Percentiles rank a stretch among this genome's conserved stretches.
Conservation (phyloP, 148 eudicot genomes). For the Nepenthes gracilis region DNA sequence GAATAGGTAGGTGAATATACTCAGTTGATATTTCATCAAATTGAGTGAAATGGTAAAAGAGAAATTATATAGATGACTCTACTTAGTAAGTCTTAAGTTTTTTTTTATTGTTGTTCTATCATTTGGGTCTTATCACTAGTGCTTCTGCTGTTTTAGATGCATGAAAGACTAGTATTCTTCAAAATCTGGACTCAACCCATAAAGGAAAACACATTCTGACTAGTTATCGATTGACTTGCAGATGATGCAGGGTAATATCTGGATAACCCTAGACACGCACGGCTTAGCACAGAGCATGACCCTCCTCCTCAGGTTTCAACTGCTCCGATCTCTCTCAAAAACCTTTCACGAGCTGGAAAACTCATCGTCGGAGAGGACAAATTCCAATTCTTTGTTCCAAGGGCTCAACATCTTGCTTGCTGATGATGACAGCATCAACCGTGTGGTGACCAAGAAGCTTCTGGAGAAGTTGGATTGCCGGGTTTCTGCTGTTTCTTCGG, state of each 20-base stretch:
- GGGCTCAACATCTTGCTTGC: conserved; percentile 47
- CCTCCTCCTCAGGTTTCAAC: conserved; percentile 49
- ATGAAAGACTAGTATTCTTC: too few relatives aligned
- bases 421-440: conserved; percentile 62
- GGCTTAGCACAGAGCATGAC: conserved; percentile 48
- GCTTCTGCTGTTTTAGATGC: too few relatives aligned
- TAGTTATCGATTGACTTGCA: conserved; percentile 5
- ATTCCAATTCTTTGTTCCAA: conserved; percentile 21
- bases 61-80: too few relatives aligned
- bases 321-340: background rate
- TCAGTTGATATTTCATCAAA: too few relatives aligned
- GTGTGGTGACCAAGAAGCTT: conserved; percentile 58
- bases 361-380: background rate
- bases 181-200: too few relatives aligned
- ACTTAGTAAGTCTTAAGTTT: too few relatives aligned
- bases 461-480: conserved; percentile 63
- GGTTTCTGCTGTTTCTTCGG: conserved; percentile 47
- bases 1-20: too few relatives aligned
- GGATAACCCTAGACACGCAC: conserved; percentile 39
- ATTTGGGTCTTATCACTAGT: too few relatives aligned
- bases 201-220: background rate
- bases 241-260: conserved; percentile 83
- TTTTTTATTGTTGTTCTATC: too few relatives aligned
- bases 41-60: too few relatives aligned
- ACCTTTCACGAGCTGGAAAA: background rate